Evolutionary conservation across 768 basidiomycete species (phyloP).

Genomic region (Solioccasus polychromus): DNA sequence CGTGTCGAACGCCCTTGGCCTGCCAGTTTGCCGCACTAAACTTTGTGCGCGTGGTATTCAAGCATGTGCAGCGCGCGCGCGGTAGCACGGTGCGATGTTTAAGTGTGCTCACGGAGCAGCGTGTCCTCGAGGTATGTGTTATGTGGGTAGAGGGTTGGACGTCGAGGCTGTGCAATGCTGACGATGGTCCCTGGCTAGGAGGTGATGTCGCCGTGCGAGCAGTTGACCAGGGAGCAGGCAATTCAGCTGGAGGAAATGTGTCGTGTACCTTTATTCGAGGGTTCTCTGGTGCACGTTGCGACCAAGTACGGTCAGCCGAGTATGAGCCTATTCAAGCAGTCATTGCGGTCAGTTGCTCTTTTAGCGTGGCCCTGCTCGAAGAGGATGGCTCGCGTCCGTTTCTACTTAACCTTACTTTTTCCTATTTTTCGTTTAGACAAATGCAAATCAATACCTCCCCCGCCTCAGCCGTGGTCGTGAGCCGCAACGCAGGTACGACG

Average conservation of each 20-base stretch:
- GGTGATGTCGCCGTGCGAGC: constrained; percentile 47
- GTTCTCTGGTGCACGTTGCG: constrained; percentile 33
- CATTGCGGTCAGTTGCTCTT: constrained; percentile 20
- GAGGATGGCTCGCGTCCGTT: too few species aligned
- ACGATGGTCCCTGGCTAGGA: constrained; percentile 42
- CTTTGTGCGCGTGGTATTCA: constrained; percentile 51
- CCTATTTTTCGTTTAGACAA: constrained; percentile 16
- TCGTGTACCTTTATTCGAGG: constrained; percentile 45
- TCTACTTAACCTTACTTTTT: too few species aligned
- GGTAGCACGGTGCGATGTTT: constrained; percentile 13
- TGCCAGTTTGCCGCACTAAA: constrained; percentile 66
- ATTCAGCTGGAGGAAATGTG: constrained; percentile 52
- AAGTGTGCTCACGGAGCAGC: constrained; percentile 9
- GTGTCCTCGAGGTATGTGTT: constrained; percentile 20
- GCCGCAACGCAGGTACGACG: constrained; percentile 59
- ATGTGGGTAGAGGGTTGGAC: background rate
- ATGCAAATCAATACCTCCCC: constrained; percentile 16
- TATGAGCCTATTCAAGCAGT: constrained; percentile 33
- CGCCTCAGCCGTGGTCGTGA: constrained; percentile 45
- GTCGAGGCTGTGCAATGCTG: background rate
- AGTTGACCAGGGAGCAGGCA: constrained; percentile 43
- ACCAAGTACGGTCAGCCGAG: constrained; percentile 38
- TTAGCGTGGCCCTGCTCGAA: too few species aligned
- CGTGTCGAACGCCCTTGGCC: constrained; percentile 36
- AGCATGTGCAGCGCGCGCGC: constrained; percentile 8